These are phyloP conservation scores for Castanea sativa DNA, from an alignment of 306 rosid species.

Conservation along the genomic window DNA sequence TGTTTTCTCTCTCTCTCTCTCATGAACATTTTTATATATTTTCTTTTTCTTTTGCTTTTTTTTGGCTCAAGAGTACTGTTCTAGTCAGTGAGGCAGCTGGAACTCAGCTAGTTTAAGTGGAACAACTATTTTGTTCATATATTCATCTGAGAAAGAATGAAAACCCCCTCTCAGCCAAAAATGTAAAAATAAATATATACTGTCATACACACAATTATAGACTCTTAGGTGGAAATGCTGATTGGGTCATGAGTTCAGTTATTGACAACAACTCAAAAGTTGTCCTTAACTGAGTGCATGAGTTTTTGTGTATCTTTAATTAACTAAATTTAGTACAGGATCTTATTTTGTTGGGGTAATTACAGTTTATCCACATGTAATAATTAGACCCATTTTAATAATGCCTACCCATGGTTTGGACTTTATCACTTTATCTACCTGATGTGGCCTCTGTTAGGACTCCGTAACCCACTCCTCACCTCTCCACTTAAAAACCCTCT, in stretches of 20 bases:
- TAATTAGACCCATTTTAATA: too few species aligned
- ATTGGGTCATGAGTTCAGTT: constrained; percentile 1
- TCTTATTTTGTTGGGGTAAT: background rate
- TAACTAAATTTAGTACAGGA: background rate
- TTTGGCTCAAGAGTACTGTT: background rate
- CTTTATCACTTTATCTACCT: too few species aligned
- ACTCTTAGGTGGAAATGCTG: background rate
- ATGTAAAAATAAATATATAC: background rate
- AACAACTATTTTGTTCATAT: background rate
- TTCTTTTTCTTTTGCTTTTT: background rate
- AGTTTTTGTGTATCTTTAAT: constrained; percentile 6
- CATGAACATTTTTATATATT: background rate
- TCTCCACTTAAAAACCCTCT: too few species aligned
- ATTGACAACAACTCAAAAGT: background rate
- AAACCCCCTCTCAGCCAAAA: background rate
- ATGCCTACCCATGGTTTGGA: too few species aligned
- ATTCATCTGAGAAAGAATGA: background rate
- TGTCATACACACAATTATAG: background rate
- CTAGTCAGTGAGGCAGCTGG: background rate
- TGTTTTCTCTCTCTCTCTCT: constrained; percentile 33
- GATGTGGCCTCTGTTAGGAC: too few species aligned
- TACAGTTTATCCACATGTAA: too few species aligned
- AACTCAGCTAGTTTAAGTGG: background rate
- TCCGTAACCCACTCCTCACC: too few species aligned
- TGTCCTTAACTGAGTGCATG: background rate